Conservation (phyloP, 371 early-diverging fungal genomes). For the Saksenaea vasiformis region DNA sequence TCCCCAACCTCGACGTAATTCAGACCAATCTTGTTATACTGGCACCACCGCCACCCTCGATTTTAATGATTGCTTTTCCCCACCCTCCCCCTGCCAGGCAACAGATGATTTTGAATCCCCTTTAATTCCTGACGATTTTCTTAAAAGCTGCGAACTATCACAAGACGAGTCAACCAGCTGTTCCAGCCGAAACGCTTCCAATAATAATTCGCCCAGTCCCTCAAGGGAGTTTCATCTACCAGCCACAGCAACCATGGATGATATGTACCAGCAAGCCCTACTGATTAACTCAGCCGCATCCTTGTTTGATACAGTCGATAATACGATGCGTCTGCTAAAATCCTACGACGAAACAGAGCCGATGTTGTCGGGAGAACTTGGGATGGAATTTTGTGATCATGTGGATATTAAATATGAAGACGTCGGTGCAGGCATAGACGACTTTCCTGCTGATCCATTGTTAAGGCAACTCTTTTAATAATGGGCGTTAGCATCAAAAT, state of each 20-base stretch:
- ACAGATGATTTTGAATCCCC: not conserved
- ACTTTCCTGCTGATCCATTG: constrained; percentile 2
- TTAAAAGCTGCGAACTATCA: not conserved
- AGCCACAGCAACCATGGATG: not conserved
- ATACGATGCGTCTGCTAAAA: not conserved
- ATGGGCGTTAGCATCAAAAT: not conserved
- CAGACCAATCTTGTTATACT: constrained; percentile 23
- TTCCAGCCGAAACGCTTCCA: not conserved
- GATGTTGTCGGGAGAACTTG: not conserved
- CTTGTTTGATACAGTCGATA: not conserved
- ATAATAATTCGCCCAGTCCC: not conserved
- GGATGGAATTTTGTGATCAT: not conserved
- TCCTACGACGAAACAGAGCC: not conserved
- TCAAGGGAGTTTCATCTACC: not conserved
- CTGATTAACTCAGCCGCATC: not conserved
- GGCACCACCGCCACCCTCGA: constrained; percentile 49
- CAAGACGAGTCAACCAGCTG: not conserved
- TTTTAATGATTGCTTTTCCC: constrained; percentile 51
- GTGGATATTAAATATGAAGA: constrained; percentile 3
- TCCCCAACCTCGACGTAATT: constrained; percentile 14
- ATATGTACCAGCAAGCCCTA: not conserved
- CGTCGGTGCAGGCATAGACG: constrained; percentile 6
- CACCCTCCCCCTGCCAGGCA: constrained; percentile 19
- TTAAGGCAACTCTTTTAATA: not conserved
- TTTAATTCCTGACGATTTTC: not conserved